Evolutionary conservation across 306 rosid species (phyloP).

Genomic region (Acacia crassicarpa): DNA sequence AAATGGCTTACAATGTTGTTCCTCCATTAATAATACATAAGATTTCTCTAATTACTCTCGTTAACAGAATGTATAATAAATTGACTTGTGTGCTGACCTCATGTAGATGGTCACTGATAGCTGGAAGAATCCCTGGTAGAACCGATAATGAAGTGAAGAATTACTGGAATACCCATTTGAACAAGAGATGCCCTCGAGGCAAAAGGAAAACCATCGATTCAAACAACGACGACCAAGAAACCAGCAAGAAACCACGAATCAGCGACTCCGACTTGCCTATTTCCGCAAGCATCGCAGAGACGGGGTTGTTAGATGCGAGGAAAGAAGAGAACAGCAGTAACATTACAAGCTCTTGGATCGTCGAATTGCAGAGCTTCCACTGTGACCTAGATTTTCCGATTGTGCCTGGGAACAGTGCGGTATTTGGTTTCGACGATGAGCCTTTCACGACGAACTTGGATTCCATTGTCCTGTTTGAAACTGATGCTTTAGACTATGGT

Average conservation of each 20-base stretch:
- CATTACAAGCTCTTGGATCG: background rate
- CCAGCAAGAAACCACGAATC: background rate
- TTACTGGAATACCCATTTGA: conserved; percentile 22
- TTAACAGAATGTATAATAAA: background rate
- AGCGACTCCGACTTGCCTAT: background rate
- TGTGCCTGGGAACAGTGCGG: background rate
- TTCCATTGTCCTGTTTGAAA: conserved; percentile 41
- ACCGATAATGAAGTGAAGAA: conserved; percentile 28
- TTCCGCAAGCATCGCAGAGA: conserved; percentile 1
- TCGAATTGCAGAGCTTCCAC: conserved; percentile 2
- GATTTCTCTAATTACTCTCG: too few relatives aligned
- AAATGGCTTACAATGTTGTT: too few relatives aligned
- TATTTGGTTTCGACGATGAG: conserved; percentile 1
- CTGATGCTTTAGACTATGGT: conserved; percentile 38
- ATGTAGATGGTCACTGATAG: conserved; percentile 68
- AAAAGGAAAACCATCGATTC: conserved; percentile 8
- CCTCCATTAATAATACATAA: too few relatives aligned
- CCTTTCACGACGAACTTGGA: conserved; percentile 24
- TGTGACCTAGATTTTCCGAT: conserved; percentile 20
- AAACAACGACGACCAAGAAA: background rate
- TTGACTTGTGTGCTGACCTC: background rate
- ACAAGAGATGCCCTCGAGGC: conserved; percentile 21
- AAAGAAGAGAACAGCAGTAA: conserved; percentile 5
- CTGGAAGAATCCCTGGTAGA: conserved; percentile 60
- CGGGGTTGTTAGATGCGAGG: background rate